Evolutionary conservation across 495 filamentous ascomycete species (phyloP), one percentile per base, ranked within the genome.

Genomic region (Extremus antarcticus): DNA sequence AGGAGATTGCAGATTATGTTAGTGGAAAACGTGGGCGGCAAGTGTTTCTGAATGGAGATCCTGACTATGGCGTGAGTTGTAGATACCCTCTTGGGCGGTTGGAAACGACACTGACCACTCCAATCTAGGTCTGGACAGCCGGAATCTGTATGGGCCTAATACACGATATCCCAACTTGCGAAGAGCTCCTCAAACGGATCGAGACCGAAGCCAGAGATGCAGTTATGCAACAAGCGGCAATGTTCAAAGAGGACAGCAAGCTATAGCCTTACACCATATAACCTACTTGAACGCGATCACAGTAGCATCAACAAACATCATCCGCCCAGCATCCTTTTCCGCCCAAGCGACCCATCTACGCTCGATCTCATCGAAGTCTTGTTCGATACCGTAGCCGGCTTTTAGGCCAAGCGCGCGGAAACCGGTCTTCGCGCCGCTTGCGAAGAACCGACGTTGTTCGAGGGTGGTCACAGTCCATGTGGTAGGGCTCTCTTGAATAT

Each of bases 41-140:
- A 13, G 92, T 98, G 21, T 98, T 95, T 70, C 57, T 90, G 43
- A 95, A 88, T 59, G 92, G 92, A 32, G 92, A 98, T 66, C 77
- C 86, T 54, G 86, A 97, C 60, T 88, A 80, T 68, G 91, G 91
- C 40, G 91, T 92, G 76, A 74, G 83, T 58, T 39, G 9, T n/a
- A n/a, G n/a, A n/a, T n/a, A n/a, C n/a, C n/a, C n/a, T n/a, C n/a
- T n/a, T n/a, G n/a, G n/a, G n/a, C n/a, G n/a, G n/a, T n/a, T n/a
- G n/a, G n/a, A n/a, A n/a, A n/a, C n/a, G n/a, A n/a, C n/a, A n/a
- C 17, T 38, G 9, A 16, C 10, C 16, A 25, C 49, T 52, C 25
- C 39, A 17, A 16, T 1, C 1, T 46, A 82, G 79, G 79, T 84
- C 0, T 86, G 82, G 82, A 85, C 82, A 24, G 82, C 82, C 25